Base-by-base conservation (phyloP, 2,329 filamentous ascomycete genomes). In the Periconia sp. region DNA sequence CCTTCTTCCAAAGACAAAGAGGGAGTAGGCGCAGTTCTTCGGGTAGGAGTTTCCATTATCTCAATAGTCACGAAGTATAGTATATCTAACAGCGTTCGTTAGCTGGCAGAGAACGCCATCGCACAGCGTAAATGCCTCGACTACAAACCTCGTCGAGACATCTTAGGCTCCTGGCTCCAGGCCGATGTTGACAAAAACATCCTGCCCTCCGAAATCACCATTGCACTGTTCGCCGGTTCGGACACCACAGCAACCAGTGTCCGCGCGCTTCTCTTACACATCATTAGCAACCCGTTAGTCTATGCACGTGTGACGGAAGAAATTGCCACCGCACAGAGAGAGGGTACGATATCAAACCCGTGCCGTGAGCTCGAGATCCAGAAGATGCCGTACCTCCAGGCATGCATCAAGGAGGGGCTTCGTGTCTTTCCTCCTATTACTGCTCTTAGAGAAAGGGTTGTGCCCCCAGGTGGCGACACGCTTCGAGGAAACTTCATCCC, bases 321-420 rank as follows among this genome's bases (percentile, higher is more conserved):
- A 33, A 53, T 61, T 15, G 44, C 47, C 27, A 46, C 27, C 14
- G 54, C 52, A 3, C 15, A 52, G 10, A n/a, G 41, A 5, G 23
- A 17, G 6, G 49, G 45, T 2, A 30, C n/a, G 13, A 41, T 60
- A 9, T 55, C 58, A 1, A 35, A 1, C 2, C 58, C 60, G 2
- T 53, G 60, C 31, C 27, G 37, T 8, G 45, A 56, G 15, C 37
- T 45, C 3, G 53, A 60, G 41, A 50, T 51, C 1, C 37, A 42
- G 15, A 48, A 49, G 11, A 37, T 64, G 11, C 58, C 59, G 2
- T 63, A 62, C 42, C 50, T 63, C 2, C 57, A 57, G 40, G 60
- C 57, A 11, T 44, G 53, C 14, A 51, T 63, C 44, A 52, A 51
- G 19, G 60, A 63, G 47, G 74, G 72, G 6, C 57, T 78, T 0